These are phyloP conservation scores for Xylariaceae sp. DNA, from an alignment of 2,329 filamentous ascomycete species.

Conservation along the genomic window DNA sequence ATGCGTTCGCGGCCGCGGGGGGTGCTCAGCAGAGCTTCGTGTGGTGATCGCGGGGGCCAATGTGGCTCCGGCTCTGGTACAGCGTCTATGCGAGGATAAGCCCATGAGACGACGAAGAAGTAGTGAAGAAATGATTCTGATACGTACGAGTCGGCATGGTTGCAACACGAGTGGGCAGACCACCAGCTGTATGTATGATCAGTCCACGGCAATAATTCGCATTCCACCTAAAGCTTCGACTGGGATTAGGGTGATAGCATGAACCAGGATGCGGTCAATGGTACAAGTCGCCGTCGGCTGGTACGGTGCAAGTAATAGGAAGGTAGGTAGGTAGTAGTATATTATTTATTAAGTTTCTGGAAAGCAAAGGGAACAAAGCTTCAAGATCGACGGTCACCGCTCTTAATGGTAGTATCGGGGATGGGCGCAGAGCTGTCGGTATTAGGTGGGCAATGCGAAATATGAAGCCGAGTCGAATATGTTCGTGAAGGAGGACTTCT, in stretches of 20 bases:
- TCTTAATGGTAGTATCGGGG: too few species aligned
- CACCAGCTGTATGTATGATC: constrained; percentile 13
- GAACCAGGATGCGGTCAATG: neutral
- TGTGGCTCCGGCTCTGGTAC: constrained; percentile 43
- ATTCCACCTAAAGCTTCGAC: neutral
- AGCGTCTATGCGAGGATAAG: constrained; percentile 23
- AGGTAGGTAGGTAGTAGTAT: neutral
- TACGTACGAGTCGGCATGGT: constrained; percentile 27
- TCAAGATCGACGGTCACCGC: too few species aligned
- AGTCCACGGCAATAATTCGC: constrained; percentile 2
- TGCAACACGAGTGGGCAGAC: constrained; percentile 4
- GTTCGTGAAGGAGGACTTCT: too few species aligned
- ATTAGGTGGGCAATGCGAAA: too few species aligned
- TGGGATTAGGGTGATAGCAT: neutral
- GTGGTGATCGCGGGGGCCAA: constrained; percentile 64
- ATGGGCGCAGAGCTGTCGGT: too few species aligned
- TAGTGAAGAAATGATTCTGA: constrained; percentile 1
- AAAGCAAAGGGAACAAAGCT: too few species aligned
- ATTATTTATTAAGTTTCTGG: neutral
- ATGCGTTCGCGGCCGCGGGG: constrained; percentile 75
- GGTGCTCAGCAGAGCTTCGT: constrained; percentile 59
- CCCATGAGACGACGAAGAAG: constrained; percentile 2
- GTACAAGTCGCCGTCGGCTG: neutral
- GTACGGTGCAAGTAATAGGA: neutral
- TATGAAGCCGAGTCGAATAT: too few species aligned